phyloP scores from a whole-genome alignment of 495 filamentous ascomycete species.

The Tuber indicum region DNA sequence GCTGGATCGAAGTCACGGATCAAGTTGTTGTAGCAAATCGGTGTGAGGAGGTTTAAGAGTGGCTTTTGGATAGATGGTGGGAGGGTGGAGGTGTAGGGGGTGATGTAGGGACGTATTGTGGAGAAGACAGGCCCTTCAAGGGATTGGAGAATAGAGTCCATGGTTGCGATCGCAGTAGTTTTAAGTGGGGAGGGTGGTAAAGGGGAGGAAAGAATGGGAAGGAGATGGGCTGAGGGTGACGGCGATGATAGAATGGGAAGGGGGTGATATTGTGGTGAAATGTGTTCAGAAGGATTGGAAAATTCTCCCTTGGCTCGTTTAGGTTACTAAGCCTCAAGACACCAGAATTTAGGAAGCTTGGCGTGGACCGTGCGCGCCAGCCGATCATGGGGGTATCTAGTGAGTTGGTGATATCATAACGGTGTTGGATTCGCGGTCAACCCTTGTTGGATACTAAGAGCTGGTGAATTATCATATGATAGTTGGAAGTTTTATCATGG shows the following conservation, averaged over 20 bases:
- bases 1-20: slow-evolving; percentile 71
- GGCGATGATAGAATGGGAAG: slow-evolving; percentile 15
- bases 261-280: neutral
- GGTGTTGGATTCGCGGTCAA: neutral
- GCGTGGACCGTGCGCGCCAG: neutral
- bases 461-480: neutral
- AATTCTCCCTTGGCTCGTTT: neutral
- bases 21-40: slow-evolving; percentile 73
- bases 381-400: neutral
- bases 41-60: slow-evolving; percentile 71
- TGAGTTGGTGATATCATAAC: neutral
- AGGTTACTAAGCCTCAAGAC: slow-evolving; percentile 3
- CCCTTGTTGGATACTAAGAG: neutral
- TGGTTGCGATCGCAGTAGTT: slow-evolving; percentile 9
- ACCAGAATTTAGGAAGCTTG: neutral
- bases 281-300: slow-evolving; percentile 2
- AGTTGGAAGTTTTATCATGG: neutral
- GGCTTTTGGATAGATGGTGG: slow-evolving; percentile 69
- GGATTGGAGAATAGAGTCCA: slow-evolving; percentile 31
- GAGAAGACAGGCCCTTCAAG: slow-evolving; percentile 55
- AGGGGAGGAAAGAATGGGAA: neutral
- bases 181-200: neutral
- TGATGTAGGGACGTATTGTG: slow-evolving; percentile 59
- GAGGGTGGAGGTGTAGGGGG: slow-evolving; percentile 71
- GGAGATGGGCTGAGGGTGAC: neutral